Evolutionary conservation across 768 basidiomycete genomes (phyloP).

Genomic region (Podaxis rugospora): DNA sequence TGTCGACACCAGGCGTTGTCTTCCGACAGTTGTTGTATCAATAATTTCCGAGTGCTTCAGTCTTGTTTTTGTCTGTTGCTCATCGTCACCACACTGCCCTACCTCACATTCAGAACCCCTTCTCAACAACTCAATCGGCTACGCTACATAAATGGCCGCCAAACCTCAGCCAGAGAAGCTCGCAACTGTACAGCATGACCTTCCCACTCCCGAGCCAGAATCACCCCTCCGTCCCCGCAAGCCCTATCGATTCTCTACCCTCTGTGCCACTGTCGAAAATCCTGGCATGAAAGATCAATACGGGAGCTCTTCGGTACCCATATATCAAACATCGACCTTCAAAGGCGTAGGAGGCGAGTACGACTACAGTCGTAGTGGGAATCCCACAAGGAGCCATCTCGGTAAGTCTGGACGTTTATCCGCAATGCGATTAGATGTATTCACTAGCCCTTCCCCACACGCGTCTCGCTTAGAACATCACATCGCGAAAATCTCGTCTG

Average conservation of each 20-base stretch:
- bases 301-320: constrained; percentile 90
- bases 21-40: background rate
- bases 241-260: constrained; percentile 85
- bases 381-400: constrained; percentile 93
- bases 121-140: background rate
- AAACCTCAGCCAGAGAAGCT: background rate
- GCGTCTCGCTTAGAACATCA: constrained; percentile 72
- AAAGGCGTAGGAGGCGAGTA: constrained; percentile 88
- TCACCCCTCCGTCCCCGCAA: constrained; percentile 63
- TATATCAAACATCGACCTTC: constrained; percentile 98
- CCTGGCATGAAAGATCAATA: constrained; percentile 93
- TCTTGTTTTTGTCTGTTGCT: background rate
- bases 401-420: constrained; percentile 41
- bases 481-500: constrained; percentile 94
- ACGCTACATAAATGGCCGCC: background rate
- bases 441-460: background rate
- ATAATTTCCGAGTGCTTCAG: background rate
- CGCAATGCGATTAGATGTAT: constrained; percentile 6
- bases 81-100: background rate
- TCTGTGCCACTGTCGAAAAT: constrained; percentile 90
- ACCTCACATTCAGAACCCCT: no score
- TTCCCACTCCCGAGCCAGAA: constrained; percentile 81
- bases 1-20: background rate
- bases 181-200: constrained; percentile 35
- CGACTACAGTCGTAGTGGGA: constrained; percentile 93